Conservation (phyloP, 2,329 filamentous ascomycete genomes). For the Xylariaceae sp. region DNA sequence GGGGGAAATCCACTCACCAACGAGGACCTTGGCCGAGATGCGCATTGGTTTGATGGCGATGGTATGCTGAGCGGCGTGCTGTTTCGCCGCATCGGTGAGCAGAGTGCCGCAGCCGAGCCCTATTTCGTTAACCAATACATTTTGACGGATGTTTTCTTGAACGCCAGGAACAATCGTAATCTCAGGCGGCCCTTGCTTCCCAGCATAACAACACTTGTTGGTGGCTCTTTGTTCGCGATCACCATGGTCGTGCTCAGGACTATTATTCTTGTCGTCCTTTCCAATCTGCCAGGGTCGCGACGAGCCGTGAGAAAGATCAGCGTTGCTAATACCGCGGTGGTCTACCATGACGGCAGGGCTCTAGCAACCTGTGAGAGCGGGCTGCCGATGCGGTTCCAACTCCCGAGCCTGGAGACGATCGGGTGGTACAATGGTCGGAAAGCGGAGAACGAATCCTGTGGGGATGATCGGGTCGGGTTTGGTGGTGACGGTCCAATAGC, state of each 20-base stretch:
- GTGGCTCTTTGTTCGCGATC: slow-evolving; percentile 50
- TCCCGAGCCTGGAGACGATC: slow-evolving; percentile 63
- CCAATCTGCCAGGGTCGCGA: slow-evolving; percentile 52
- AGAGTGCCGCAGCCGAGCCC: slow-evolving; percentile 44
- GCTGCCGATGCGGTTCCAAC: slow-evolving; percentile 60
- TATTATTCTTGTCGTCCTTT: slow-evolving; percentile 54
- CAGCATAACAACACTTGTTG: slow-evolving; percentile 63
- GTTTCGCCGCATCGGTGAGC: slow-evolving; percentile 44
- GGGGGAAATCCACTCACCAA: slow-evolving; percentile 65
- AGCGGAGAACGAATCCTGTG: slow-evolving; percentile 47
- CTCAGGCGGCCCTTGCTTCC: slow-evolving; percentile 58
- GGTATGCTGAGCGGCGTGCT: slow-evolving; percentile 68
- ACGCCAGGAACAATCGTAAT: slow-evolving; percentile 42
- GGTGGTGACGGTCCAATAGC: slow-evolving; percentile 52
- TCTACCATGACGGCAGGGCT: slow-evolving; percentile 66
- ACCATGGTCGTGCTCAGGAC: slow-evolving; percentile 52
- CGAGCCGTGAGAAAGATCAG: slow-evolving; percentile 62
- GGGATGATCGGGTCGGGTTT: slow-evolving; percentile 37
- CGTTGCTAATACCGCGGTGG: slow-evolving; percentile 63
- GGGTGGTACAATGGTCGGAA: slow-evolving; percentile 64
- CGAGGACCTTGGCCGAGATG: slow-evolving; percentile 55
- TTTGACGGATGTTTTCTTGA: slow-evolving; percentile 62
- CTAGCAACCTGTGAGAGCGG: slow-evolving; percentile 69
- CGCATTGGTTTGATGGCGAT: slow-evolving; percentile 73
- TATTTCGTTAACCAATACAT: slow-evolving; percentile 68